phyloP scores from a whole-genome alignment of 306 rosid genomes.

The Rosa lucieae region DNA sequence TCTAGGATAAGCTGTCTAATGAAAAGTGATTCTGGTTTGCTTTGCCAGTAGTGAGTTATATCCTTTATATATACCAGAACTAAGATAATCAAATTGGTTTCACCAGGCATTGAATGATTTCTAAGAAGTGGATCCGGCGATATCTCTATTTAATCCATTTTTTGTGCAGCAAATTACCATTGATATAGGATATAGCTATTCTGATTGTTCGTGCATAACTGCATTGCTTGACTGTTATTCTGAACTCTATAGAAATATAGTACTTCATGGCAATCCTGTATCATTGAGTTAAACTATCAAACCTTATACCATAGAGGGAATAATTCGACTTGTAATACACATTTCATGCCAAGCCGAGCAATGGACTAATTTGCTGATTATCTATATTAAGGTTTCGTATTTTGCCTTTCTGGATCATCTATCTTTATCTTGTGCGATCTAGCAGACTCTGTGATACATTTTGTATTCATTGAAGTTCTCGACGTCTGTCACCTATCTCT shows the following conservation, averaged over 20 bases:
- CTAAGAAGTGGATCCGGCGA: not conserved
- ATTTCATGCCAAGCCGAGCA: not conserved
- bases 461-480: not conserved
- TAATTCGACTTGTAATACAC: not conserved
- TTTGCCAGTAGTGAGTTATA: not conserved
- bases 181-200: not conserved
- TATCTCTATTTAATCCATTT: not conserved
- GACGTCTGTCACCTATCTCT: not conserved
- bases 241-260: not conserved
- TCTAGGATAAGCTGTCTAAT: constrained; percentile 8
- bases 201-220: not conserved
- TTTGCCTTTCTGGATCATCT: not conserved
- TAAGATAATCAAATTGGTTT: not conserved
- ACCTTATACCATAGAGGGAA: not conserved
- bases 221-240: not conserved
- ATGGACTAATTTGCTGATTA: not conserved
- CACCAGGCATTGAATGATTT: not conserved
- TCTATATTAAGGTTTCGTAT: not conserved
- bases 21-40: not conserved
- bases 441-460: not conserved
- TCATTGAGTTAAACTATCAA: not conserved
- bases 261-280: not conserved
- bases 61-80: not conserved
- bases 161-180: not conserved
- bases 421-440: not conserved